Conservation (phyloP, 2,329 filamentous ascomycete species). For the Pseudogymnoascus sp. region DNA sequence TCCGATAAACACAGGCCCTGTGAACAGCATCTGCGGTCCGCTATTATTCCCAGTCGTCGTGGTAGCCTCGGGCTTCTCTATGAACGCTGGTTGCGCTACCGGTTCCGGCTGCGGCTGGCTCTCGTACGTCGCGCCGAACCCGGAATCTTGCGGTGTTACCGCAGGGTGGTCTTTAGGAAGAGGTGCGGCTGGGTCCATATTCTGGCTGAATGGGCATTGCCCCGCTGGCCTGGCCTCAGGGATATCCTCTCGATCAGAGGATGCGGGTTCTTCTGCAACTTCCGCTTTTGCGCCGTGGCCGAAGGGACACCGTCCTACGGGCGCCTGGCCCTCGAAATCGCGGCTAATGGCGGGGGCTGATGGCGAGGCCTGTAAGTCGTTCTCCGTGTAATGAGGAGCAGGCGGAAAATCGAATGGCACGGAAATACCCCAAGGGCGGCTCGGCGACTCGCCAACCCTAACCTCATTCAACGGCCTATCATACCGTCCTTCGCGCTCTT, state of each 20-base stretch:
- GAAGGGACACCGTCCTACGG: conserved; percentile 51
- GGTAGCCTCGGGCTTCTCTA: conserved; percentile 10
- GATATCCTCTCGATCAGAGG: neutral
- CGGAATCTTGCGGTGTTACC: conserved; percentile 9
- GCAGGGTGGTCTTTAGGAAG: neutral
- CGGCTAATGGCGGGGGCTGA: conserved; percentile 41
- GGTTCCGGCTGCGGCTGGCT: neutral
- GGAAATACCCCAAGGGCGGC: conserved; percentile 84
- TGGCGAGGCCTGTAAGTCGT: conserved; percentile 44
- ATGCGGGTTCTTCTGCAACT: conserved; percentile 9
- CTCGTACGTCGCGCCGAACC: neutral
- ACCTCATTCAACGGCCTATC: conserved; percentile 82
- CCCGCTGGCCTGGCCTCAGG: conserved; percentile 14
- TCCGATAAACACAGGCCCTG: conserved; percentile 88
- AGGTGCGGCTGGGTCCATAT: conserved; percentile 9
- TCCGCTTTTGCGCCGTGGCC: conserved; percentile 20
- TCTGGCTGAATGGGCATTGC: conserved; percentile 34
- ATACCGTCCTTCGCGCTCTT: conserved; percentile 66
- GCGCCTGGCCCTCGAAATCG: conserved; percentile 18
- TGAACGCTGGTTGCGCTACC: neutral
- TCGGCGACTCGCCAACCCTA: conserved; percentile 88
- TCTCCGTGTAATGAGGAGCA: conserved; percentile 22
- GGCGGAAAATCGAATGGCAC: conserved; percentile 55
- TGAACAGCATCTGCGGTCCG: conserved; percentile 72
- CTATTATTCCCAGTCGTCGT: conserved; percentile 14